Conservation (phyloP, 495 filamentous ascomycete genomes). For the Hypoxylon perforatum region DNA sequence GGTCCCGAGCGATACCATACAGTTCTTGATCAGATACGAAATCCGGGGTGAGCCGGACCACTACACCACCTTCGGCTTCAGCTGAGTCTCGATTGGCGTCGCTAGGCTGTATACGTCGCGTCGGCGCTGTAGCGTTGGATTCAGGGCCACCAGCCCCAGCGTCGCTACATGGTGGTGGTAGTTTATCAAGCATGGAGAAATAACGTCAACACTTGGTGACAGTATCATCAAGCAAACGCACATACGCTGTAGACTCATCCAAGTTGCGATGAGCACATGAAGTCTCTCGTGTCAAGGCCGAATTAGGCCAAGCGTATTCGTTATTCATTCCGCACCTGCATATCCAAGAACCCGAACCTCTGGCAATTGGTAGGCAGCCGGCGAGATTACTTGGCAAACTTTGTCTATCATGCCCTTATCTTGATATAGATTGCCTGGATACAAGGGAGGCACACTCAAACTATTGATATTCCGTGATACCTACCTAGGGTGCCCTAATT, state of each 20-base stretch:
- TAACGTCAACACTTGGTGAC: neutral
- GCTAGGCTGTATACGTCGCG: constrained; percentile 1
- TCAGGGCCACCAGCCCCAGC: constrained; percentile 1
- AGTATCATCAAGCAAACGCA: neutral
- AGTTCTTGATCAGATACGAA: neutral
- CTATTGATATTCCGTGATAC: neutral
- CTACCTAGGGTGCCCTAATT: neutral
- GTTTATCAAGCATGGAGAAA: neutral
- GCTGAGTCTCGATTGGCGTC: constrained; percentile 7
- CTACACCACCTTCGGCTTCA: constrained; percentile 5
- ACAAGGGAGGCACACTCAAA: too few species aligned
- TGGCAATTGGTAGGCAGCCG: neutral
- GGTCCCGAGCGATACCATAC: neutral
- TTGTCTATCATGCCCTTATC: too few species aligned
- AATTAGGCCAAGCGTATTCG: neutral
- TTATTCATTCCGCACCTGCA: neutral
- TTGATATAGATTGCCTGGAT: too few species aligned
- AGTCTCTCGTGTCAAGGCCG: neutral
- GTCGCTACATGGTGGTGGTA: neutral
- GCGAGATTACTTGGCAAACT: neutral
- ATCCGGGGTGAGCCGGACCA: constrained; percentile 10
- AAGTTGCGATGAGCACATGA: neutral
- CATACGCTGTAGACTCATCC: neutral
- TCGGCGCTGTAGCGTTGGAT: neutral
- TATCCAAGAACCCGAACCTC: neutral